Base-by-base conservation (phyloP, 2,329 filamentous ascomycete species). In the Aspergillus flavus region DNA sequence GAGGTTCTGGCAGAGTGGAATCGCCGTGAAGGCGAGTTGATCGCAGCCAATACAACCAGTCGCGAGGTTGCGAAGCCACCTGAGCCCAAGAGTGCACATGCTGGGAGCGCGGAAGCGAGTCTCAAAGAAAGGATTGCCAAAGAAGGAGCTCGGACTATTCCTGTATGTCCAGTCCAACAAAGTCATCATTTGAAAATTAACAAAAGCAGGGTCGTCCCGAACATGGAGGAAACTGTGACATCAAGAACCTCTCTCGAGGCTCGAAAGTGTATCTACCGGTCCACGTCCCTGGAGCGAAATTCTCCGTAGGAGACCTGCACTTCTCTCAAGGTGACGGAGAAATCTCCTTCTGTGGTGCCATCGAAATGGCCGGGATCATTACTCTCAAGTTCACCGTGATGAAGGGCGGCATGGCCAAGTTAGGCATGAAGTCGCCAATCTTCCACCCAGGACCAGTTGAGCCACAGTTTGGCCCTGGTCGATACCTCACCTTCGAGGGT, bases 281-380 rank as follows among this genome's bases (percentile, higher is more conserved):
- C 0, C 93, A 96, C 71, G 92, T 97, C 5, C 79, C 85, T 0
- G 94, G 94, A 0, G 94, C 93, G 52, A 96, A 96, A 74, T 97
- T 97, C 78, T 91, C 87, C 50, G 94, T 97, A 0, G 94, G 94
- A 14, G 94, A 97, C 74, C 79, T 96, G 41, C 93, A 96, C 78
- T 96, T 95, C 78, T 89, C 87, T 4, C 91, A 96, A 78, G 93
- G 93, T 10, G 93, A 97, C 73, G 93, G 93, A 7, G 93, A 97
- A 75, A 96, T 97, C 64, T 92, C 89, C 3, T 97, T 93, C 74
- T 93, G 91, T 67, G 91, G 91, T 23, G 94, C 93, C 6, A 97
- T 97, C 71, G 94, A 97, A 77, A 97, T 97, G 91, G 92, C 93
- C 0, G 93, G 93, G 5, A 83, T 92, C 50, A 96, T 97, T 70